A percentile compares a stretch with the other conserved stretches of the same genome.
Evolutionary conservation across 192 early-diverging fungal species (phyloP).

Genomic region (Entomortierella parvispora): DNA sequence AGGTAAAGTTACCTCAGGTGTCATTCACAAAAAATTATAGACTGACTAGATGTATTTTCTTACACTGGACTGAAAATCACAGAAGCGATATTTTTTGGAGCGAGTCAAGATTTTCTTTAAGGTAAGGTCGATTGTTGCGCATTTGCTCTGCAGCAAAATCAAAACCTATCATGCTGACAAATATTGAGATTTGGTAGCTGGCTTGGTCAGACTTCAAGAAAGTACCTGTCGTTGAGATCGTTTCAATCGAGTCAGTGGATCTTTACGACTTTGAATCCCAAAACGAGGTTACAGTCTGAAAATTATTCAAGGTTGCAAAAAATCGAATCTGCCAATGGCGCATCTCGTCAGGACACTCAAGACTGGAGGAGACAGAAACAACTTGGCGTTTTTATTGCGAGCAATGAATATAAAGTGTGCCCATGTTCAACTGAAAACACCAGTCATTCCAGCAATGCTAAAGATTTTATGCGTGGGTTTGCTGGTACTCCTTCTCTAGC

Average conservation of each 20-base stretch:
- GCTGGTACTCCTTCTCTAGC: slow-evolving; percentile 64
- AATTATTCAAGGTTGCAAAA: background rate
- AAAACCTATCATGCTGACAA: too few species aligned
- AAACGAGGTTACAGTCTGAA: background rate
- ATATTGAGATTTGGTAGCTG: too few species aligned
- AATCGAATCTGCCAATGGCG: background rate
- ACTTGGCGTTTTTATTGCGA: too few species aligned
- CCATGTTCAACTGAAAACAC: too few species aligned
- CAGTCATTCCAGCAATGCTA: background rate
- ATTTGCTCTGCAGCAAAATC: background rate
- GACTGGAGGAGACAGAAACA: too few species aligned
- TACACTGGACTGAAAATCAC: background rate
- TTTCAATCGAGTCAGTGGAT: slow-evolving; percentile 22
- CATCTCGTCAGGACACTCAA: too few species aligned
- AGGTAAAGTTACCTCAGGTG: slow-evolving; percentile 2
- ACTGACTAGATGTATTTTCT: background rate
- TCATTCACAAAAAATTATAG: background rate
- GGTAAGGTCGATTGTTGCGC: too few species aligned
- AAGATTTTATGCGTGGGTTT: slow-evolving; percentile 41
- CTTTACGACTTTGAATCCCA: slow-evolving; percentile 14
- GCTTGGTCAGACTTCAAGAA: slow-evolving; percentile 24
- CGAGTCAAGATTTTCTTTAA: slow-evolving; percentile 44
- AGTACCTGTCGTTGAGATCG: slow-evolving; percentile 13
- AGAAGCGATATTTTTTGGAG: slow-evolving; percentile 32
- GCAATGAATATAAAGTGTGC: too few species aligned